These are phyloP conservation scores for Eucalyptus cloeziana DNA, from an alignment of 345 rosid species.

Conservation along the genomic window DNA sequence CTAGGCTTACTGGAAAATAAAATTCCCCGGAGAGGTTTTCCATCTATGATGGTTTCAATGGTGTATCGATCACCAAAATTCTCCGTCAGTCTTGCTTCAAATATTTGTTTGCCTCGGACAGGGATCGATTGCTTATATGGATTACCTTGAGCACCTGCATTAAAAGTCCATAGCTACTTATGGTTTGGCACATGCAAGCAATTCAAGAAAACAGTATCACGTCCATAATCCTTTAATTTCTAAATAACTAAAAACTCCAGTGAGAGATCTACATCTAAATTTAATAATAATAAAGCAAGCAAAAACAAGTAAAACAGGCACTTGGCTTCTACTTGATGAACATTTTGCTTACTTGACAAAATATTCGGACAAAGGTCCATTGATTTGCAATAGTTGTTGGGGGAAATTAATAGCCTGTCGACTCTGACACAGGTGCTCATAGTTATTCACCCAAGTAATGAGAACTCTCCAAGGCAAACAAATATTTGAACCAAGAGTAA, in stretches of 20 bases:
- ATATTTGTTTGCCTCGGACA: slow-evolving; percentile 32
- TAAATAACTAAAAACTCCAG: neutral
- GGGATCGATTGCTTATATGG: slow-evolving; percentile 3
- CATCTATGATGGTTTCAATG: slow-evolving; percentile 71
- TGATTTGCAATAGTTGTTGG: neutral
- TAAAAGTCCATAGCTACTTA: neutral
- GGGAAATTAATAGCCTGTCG: neutral
- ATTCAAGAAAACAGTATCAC: neutral
- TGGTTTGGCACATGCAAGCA: neutral
- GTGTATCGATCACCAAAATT: slow-evolving; percentile 48
- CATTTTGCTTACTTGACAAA: neutral
- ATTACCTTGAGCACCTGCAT: slow-evolving; percentile 37
- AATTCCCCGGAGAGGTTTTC: slow-evolving; percentile 70
- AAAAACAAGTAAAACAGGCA: neutral
- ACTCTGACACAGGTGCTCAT: neutral
- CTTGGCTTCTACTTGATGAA: neutral
- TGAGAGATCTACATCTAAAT: neutral
- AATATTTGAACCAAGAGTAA: neutral
- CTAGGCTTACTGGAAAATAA: slow-evolving; percentile 53
- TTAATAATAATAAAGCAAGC: no score
- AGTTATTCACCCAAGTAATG: neutral
- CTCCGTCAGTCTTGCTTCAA: no score
- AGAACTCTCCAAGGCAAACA: neutral
- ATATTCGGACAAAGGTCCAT: neutral
- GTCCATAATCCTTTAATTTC: neutral